Evolutionary conservation across 2,329 filamentous ascomycete genomes (phyloP).

Genomic region (Pseudocercospora macadamiae): DNA sequence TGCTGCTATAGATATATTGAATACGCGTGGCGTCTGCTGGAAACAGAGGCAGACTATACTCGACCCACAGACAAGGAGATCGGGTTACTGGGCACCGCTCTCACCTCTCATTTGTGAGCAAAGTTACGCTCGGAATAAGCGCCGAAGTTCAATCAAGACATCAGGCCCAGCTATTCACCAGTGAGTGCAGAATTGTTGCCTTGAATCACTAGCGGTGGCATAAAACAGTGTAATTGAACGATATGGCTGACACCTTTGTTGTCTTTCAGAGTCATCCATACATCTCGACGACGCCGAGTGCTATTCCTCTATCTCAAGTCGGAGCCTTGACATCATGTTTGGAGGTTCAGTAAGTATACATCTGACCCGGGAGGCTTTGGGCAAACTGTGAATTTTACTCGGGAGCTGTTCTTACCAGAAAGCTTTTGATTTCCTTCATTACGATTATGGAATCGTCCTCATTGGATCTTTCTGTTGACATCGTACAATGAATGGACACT

Average conservation of each 20-base stretch:
- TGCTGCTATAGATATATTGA: too few species aligned
- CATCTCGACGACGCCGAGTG: too few species aligned
- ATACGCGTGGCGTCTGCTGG: too few species aligned
- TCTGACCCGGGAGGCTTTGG: background rate
- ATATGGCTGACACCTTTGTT: background rate
- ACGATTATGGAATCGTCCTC: too few species aligned
- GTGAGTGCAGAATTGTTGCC: background rate
- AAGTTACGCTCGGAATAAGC: background rate
- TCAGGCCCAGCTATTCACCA: background rate
- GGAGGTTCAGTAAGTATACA: conserved; percentile 28
- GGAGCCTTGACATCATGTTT: too few species aligned
- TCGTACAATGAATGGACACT: too few species aligned
- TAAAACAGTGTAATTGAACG: background rate
- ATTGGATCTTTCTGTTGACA: too few species aligned
- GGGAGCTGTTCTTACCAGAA: background rate
- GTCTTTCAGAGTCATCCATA: background rate
- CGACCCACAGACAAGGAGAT: too few species aligned
- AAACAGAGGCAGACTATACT: too few species aligned
- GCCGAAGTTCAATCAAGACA: background rate
- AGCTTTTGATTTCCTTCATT: too few species aligned
- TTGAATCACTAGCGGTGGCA: background rate
- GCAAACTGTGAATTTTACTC: background rate
- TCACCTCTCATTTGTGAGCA: background rate
- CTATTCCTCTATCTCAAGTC: too few species aligned
- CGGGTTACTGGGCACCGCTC: too few species aligned